These are phyloP conservation scores for Rugosomyces carneus DNA, from an alignment of 1,284 basidiomycete species.

Conservation along the genomic window DNA sequence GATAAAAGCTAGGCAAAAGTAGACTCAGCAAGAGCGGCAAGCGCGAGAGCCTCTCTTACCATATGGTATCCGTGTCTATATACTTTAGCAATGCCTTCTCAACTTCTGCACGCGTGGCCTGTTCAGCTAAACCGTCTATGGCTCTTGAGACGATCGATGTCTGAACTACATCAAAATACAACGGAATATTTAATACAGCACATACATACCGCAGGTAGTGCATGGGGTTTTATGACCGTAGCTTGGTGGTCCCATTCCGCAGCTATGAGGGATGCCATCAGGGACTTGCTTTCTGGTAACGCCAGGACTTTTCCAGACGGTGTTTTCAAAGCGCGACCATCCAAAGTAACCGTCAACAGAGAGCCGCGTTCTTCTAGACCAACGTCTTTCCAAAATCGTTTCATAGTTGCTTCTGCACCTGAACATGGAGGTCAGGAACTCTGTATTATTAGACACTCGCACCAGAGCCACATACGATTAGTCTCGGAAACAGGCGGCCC, in stretches of 20 bases:
- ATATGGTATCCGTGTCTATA: conserved; percentile 93
- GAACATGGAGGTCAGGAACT: conserved; percentile 7
- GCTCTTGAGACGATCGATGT: conserved; percentile 88
- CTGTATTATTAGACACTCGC: background rate
- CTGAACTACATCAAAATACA: conserved; percentile 33
- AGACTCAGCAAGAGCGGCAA: background rate
- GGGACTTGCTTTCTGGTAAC: conserved; percentile 63
- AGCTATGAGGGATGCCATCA: conserved; percentile 84
- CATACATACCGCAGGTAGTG: conserved; percentile 75
- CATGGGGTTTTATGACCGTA: conserved; percentile 81
- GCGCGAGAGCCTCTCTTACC: conserved; percentile 42
- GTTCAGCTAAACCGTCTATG: conserved; percentile 72
- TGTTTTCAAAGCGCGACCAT: conserved; percentile 83
- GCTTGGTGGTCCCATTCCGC: conserved; percentile 96
- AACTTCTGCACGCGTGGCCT: conserved; percentile 57
- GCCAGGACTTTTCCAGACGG: conserved; percentile 73
- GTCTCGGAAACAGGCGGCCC: conserved; percentile 46
- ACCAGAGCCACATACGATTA: conserved; percentile 37
- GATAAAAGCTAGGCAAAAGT: conserved; percentile 63
- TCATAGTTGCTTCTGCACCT: conserved; percentile 84
- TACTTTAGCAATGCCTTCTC: conserved; percentile 77
- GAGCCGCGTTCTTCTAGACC: conserved; percentile 60
- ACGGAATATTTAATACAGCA: conserved; percentile 3
- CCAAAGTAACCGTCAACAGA: conserved; percentile 68
- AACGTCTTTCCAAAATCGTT: conserved; percentile 90